Conservation (phyloP, 306 rosid species). For the Rosa chinensis region DNA sequence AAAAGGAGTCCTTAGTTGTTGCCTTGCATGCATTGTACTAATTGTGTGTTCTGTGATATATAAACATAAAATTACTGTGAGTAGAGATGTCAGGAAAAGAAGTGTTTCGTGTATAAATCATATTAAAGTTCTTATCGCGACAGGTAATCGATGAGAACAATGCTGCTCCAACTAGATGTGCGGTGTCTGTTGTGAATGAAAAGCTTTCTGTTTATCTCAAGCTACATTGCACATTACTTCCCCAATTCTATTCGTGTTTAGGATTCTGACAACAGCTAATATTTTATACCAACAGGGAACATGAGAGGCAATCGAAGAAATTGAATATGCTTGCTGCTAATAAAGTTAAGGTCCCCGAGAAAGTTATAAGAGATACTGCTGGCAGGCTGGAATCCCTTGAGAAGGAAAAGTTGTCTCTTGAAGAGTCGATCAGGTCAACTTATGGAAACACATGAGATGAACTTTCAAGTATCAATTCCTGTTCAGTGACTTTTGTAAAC, state of each 20-base stretch:
- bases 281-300: conserved; percentile 25
- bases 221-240: neutral
- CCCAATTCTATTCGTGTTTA: too few species aligned
- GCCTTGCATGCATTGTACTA: neutral
- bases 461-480: too few species aligned
- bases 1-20: too few species aligned
- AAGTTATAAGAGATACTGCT: conserved; percentile 47
- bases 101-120: too few species aligned
- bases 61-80: too few species aligned
- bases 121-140: neutral
- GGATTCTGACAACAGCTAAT: too few species aligned
- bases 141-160: conserved; percentile 42
- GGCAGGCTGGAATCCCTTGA: conserved; percentile 59
- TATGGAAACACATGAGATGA: conserved; percentile 31
- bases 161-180: conserved; percentile 44
- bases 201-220: conserved; percentile 44
- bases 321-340: conserved; percentile 56
- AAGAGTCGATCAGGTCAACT: conserved; percentile 47
- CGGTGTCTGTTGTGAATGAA: conserved; percentile 41
- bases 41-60: too few species aligned
- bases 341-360: conserved; percentile 58
- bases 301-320: conserved; percentile 54
- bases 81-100: too few species aligned
- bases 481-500: too few species aligned
- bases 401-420: conserved; percentile 63